Evolutionary conservation across 2,329 filamentous ascomycete species (phyloP).

Genomic region (Ophiostoma sp.): DNA sequence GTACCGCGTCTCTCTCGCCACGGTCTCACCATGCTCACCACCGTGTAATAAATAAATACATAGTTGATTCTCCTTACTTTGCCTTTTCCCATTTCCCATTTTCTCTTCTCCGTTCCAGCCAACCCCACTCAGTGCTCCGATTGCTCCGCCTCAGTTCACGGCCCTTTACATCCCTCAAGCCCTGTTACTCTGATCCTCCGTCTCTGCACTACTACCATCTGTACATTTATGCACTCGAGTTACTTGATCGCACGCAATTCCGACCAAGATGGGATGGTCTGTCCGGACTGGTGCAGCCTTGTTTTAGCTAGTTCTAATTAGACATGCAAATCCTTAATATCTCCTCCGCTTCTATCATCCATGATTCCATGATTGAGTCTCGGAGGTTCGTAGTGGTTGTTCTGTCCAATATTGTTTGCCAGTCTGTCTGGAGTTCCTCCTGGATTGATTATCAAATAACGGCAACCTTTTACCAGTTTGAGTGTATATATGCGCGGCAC

Average conservation of each 20-base stretch:
- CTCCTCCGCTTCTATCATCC: neutral
- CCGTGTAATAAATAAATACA: no score
- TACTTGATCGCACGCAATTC: neutral
- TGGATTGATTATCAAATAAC: neutral
- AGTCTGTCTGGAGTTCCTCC: neutral
- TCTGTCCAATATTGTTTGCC: no score
- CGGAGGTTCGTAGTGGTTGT: neutral
- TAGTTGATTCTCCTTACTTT: neutral
- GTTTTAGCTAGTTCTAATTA: neutral
- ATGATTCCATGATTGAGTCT: neutral
- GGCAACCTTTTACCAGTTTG: neutral
- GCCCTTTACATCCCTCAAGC: neutral
- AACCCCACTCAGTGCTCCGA: slow-evolving; percentile 7
- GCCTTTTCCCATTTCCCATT: neutral
- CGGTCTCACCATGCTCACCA: neutral
- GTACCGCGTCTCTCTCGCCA: neutral
- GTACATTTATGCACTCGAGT: neutral
- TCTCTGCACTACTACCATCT: neutral
- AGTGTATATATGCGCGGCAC: neutral
- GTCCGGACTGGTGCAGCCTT: neutral
- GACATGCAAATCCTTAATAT: neutral
- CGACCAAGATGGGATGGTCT: neutral
- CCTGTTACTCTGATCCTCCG: neutral
- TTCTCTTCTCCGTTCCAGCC: neutral
- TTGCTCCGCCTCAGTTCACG: slow-evolving; percentile 12